Conservation (phyloP, 768 basidiomycete genomes). For the Tricholoma matsutake region DNA sequence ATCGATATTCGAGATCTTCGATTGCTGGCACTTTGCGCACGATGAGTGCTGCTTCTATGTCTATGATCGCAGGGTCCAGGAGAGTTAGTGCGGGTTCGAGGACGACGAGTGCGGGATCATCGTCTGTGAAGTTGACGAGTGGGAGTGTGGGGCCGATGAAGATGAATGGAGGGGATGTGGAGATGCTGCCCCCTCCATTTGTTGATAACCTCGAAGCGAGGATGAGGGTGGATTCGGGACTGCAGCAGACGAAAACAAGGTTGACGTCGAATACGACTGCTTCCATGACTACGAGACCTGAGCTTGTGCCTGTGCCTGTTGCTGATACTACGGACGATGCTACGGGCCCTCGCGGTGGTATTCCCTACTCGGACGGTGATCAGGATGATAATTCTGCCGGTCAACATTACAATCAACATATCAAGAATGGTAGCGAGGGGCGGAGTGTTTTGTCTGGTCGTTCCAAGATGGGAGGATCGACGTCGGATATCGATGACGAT, state of each 20-base stretch:
- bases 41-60: constrained; percentile 5
- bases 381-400: not conserved
- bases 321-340: not conserved
- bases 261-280: not conserved
- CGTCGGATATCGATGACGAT: constrained; percentile 29
- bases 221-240: constrained; percentile 2
- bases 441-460: not conserved
- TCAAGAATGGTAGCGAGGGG: no score
- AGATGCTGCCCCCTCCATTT: constrained; percentile 5
- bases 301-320: not conserved
- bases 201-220: constrained; percentile 13
- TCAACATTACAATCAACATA: not conserved
- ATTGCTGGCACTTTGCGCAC: constrained; percentile 36
- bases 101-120: not conserved
- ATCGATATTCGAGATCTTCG: constrained; percentile 67
- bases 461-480: constrained; percentile 9
- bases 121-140: not conserved
- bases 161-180: not conserved
- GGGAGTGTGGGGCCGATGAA: not conserved
- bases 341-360: not conserved
- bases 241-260: not conserved
- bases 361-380: not conserved
- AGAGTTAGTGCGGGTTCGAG: not conserved
- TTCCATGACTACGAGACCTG: not conserved
- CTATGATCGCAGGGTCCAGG: constrained; percentile 1